Evolutionary conservation across 73 alveolate species (phyloP), one percentile per base, ranked within the genome.

Genomic region (Paraurostyla sp.): DNA sequence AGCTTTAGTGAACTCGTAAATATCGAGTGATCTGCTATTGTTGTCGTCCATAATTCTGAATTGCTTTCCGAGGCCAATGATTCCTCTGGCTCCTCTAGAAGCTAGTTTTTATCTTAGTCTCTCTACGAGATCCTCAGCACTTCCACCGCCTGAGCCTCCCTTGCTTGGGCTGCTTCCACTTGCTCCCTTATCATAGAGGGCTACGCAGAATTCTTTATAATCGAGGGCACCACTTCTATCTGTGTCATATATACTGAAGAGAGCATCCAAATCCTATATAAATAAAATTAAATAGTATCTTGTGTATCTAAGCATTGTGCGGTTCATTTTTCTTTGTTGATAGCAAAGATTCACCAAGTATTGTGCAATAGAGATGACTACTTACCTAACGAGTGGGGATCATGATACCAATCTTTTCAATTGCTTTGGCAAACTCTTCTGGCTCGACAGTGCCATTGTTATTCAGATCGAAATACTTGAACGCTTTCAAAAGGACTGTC

Each of bases 401-500:
- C 63, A 73, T 84, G 76, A 96, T 92, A 58, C 99, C 99, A 62
- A 96, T 96, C 94, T 96, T 96, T 84, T 91, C 97, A 57, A 96
- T 87, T 33, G 98, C 97, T 76, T 96, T 96, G 71, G 89, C 83
- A 85, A 95, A 96, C 69, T 92, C 98, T 25, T 93, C 96, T 15
- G 90, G 87, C 86, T 91, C 96, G 57, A 92, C 93, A 40, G 93
- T 73, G 29, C 97, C 99, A 65, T 92, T 89, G 85, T 93, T 91
- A 76, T 96, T 95, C 58, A 97, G 90, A 84, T 97, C 99, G 87
- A 95, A 97, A 93, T 97, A 97, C 92, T 97, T 97, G 94, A 97
- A 97, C 29, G 98, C 86, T 76, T 92, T 94, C 76, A 95, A 41
- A 42, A 97, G 94, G 69, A 94, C 98, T 73, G 90, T 87, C 88